Base-by-base conservation (phyloP, 805 yeast genomes). In the Saccharomycopsis capsularis region DNA sequence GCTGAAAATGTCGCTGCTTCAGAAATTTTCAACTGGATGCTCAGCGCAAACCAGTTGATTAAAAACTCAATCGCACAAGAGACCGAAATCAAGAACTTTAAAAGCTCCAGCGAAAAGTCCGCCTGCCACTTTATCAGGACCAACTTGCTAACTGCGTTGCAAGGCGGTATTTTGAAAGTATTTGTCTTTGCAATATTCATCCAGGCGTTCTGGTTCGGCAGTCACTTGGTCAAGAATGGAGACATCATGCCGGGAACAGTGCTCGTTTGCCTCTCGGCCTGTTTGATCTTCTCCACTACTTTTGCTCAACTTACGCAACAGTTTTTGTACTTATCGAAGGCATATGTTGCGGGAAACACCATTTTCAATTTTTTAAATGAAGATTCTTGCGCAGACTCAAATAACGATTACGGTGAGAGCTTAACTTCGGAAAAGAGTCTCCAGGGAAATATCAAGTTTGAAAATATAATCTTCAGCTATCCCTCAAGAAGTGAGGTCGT, bases 181-280 rank as follows among this genome's bases (percentile, higher is more conserved):
- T 56, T 90, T 3, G 73, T 82, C 0, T 67, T 87, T 35, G 61
- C 80, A 60, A 81, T 89, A 80, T 89, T 91, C 68, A 85, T 90
- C 2, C 96, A 87, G 63, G 95, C 91, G 0, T 85, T 93, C 58
- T 89, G 95, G 87, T 91, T 83, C 66, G 99, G 98, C 1, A 75
- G 82, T 25, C 71, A 70, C 40, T 73, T 85, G 69, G 81, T 88
- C 2, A 63, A 65, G 32, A 63, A 65, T 3, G 77, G 78, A 0
- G 69, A 73, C 6, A 60, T 81, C 13, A 57, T 68, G 1, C 67
- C 87, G 2, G 82, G 85, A 11, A 73, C 79, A 36, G 86, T 91
- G 0, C 67, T 93, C 44, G 82, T 96, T 0, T 84, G 95, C 36
- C 88, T 93, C 57, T 79, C 87, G 56, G 75, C 95, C 9, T 87